Conservation (phyloP, 257 asterid species). For the Jacaranda mimosifolia region DNA sequence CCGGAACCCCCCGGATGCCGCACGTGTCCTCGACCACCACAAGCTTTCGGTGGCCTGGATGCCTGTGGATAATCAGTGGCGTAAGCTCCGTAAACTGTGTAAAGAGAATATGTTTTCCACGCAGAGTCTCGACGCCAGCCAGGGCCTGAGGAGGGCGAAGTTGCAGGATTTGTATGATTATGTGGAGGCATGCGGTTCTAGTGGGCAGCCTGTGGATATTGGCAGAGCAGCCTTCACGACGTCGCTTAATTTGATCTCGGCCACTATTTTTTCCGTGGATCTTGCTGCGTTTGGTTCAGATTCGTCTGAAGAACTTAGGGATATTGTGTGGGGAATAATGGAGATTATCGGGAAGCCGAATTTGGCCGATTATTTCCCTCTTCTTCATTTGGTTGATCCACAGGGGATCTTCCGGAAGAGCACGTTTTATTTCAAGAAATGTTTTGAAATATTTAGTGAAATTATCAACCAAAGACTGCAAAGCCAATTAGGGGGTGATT, state of each 20-base stretch:
- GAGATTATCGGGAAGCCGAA: slow-evolving; percentile 2
- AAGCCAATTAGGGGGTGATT: no score
- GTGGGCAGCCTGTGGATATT: slow-evolving; percentile 20
- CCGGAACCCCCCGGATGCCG: neutral
- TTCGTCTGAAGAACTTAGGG: slow-evolving; percentile 36
- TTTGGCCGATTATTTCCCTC: slow-evolving; percentile 36
- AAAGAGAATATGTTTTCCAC: slow-evolving; percentile 32
- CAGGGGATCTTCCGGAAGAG: slow-evolving; percentile 29
- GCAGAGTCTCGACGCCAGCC: slow-evolving; percentile 37
- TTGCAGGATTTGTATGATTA: slow-evolving; percentile 24
- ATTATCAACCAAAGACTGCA: slow-evolving; percentile 31
- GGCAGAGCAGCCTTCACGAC: slow-evolving; percentile 40
- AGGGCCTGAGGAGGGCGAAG: slow-evolving; percentile 39
- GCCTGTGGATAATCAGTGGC: slow-evolving; percentile 26
- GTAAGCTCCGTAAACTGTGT: slow-evolving; percentile 37
- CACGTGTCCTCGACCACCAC: neutral
- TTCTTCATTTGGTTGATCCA: slow-evolving; percentile 26
- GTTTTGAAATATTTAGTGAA: slow-evolving; percentile 29
- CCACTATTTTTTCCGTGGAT: slow-evolving; percentile 33
- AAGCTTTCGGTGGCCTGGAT: neutral
- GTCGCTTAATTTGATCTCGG: slow-evolving; percentile 38
- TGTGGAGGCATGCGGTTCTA: slow-evolving; percentile 21
- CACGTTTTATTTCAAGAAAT: neutral
- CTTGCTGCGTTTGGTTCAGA: slow-evolving; percentile 23
- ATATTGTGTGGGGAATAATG: slow-evolving; percentile 26